These are phyloP conservation scores for Tricholoma hemisulphureum DNA, from an alignment of 768 basidiomycete species.

Conservation along the genomic window DNA sequence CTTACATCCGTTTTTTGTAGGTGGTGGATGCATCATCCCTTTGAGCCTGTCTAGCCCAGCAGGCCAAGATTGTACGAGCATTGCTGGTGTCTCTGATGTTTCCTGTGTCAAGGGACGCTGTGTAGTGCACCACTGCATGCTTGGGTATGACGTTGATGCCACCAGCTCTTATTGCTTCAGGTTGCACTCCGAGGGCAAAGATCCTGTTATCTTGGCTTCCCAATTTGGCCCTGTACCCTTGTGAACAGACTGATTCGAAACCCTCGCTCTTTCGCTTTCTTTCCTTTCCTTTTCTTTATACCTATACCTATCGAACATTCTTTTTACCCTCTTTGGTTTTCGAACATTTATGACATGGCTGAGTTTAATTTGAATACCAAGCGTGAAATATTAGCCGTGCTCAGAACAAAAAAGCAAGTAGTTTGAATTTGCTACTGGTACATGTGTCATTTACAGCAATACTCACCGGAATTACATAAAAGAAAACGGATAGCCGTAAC, in stretches of 20 bases:
- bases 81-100: slow-evolving; percentile 49
- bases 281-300: background rate
- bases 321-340: background rate
- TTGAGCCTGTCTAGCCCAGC: slow-evolving; percentile 24
- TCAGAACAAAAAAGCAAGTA: no score
- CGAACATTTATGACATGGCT: background rate
- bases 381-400: no score
- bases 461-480: no score
- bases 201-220: slow-evolving; percentile 22
- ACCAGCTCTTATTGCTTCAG: slow-evolving; percentile 25
- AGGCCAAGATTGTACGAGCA: slow-evolving; percentile 51
- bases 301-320: no score
- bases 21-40: slow-evolving; percentile 47
- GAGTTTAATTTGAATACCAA: background rate
- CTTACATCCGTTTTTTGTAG: slow-evolving; percentile 22
- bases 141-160: slow-evolving; percentile 34
- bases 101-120: slow-evolving; percentile 45
- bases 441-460: no score
- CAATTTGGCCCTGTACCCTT: slow-evolving; percentile 26
- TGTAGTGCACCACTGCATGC: slow-evolving; percentile 43
- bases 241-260: background rate
- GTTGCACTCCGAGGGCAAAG: slow-evolving; percentile 24
- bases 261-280: no score
- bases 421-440: no score
- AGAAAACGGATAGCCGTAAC: no score